Percentiles rank a stretch among this genome's conserved stretches.
phyloP scores from a whole-genome alignment of 768 basidiomycete species.

The Solioccasus polychromus region DNA sequence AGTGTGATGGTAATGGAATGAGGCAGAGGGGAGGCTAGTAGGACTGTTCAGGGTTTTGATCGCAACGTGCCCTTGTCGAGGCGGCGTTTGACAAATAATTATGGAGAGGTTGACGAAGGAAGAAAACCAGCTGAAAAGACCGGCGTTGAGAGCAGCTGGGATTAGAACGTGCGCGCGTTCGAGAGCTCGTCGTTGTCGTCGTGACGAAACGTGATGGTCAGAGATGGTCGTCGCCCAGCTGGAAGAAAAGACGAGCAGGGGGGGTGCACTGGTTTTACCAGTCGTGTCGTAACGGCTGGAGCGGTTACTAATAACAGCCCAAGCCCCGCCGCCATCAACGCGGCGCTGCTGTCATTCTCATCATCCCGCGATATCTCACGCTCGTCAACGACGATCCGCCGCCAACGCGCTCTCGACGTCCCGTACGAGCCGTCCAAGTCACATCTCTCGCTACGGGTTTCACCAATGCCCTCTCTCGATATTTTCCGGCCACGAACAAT shows the following conservation, averaged over 20 bases:
- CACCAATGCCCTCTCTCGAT: too few relatives aligned
- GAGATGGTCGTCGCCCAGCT: constrained; percentile 20
- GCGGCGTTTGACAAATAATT: constrained; percentile 49
- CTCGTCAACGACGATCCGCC: constrained; percentile 11
- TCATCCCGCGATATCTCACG: constrained; percentile 2
- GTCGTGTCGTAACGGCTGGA: constrained; percentile 31
- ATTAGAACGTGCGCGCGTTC: constrained; percentile 22
- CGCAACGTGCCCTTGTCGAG: constrained; percentile 71
- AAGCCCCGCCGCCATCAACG: constrained; percentile 21
- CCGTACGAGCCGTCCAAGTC: too few relatives aligned
- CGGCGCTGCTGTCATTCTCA: constrained; percentile 16
- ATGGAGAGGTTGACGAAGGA: constrained; percentile 23
- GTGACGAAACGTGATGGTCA: constrained; percentile 10
- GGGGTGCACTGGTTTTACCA: constrained; percentile 29
- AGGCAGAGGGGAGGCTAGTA: constrained; percentile 59
- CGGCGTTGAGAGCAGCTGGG: constrained; percentile 17
- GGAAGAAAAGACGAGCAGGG: constrained; percentile 16
- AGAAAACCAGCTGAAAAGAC: constrained; percentile 19
- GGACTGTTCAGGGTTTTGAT: constrained; percentile 61
- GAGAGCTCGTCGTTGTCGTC: constrained; percentile 14
- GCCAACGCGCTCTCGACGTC: background rate
- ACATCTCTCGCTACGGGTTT: too few relatives aligned
- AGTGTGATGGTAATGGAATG: constrained; percentile 42
- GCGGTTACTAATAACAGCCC: constrained; percentile 27
- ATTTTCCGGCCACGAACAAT: constrained; percentile 3